Conservation (phyloP, 2,329 filamentous ascomycete genomes). For the Apiospora phragmitis region DNA sequence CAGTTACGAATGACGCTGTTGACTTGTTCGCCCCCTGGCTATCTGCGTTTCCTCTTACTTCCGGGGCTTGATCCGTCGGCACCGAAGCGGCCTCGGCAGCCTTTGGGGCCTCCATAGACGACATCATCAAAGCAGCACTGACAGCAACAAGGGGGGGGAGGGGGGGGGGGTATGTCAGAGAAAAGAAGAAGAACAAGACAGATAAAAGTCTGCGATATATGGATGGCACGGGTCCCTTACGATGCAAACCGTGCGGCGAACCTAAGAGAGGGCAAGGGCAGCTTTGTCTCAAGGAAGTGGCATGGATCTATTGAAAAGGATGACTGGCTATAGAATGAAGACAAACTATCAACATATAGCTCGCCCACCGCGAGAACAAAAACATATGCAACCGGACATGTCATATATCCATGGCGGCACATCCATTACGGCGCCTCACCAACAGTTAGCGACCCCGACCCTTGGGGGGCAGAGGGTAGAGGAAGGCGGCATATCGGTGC, state of each 20-base stretch:
- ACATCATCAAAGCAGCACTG: not conserved
- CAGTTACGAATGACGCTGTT: not conserved
- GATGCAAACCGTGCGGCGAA: not conserved
- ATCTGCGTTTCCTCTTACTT: not conserved
- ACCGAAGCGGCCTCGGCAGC: not conserved
- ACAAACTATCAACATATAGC: slow-evolving; percentile 1
- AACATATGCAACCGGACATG: not conserved
- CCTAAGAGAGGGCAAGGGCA: not conserved
- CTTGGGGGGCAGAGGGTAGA: not conserved
- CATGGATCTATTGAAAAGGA: slow-evolving; percentile 8
- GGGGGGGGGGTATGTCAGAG: not conserved
- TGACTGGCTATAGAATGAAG: not conserved
- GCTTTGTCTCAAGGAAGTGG: not conserved
- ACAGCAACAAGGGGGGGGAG: not conserved
- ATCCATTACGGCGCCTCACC: not conserved
- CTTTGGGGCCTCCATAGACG: not conserved
- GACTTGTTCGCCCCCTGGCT: not conserved
- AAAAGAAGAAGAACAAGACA: not conserved
- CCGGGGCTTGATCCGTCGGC: not conserved
- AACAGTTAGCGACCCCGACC: not conserved
- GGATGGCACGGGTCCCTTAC: not conserved
- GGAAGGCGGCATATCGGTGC: not conserved
- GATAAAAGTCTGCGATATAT: not conserved
- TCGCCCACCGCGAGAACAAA: not conserved
- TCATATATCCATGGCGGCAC: not conserved